Conservation (phyloP, 257 asterid species). For the Solanum arcanum region DNA sequence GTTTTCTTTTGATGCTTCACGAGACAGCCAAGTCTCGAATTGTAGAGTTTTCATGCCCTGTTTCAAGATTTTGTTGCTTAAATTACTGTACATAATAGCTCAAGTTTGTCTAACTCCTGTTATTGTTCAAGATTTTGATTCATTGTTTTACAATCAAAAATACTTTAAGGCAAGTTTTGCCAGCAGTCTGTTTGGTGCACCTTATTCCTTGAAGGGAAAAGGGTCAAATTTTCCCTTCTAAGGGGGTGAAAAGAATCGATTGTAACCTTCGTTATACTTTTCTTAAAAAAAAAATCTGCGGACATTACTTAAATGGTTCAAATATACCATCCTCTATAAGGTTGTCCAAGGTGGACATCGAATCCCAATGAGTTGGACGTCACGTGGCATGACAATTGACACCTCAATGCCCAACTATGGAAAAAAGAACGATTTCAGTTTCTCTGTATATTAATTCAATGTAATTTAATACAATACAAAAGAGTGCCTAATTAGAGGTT, state of each 20-base stretch:
- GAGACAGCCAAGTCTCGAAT: constrained; percentile 10
- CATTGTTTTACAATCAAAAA: neutral
- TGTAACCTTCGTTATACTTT: neutral
- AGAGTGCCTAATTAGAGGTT: neutral
- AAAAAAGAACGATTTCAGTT: neutral
- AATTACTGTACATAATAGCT: neutral
- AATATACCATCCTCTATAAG: neutral
- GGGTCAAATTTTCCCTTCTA: neutral
- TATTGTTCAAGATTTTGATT: neutral
- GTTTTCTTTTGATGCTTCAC: constrained; percentile 21
- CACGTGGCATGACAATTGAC: neutral
- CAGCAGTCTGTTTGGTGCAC: neutral
- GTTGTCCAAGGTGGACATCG: neutral
- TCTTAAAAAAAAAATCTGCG: neutral
- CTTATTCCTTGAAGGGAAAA: neutral
- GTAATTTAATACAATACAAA: neutral
- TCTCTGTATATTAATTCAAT: neutral
- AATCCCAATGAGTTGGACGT: neutral
- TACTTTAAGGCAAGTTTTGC: neutral
- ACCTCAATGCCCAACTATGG: neutral
- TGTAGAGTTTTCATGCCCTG: neutral
- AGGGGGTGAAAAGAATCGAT: too few species aligned
- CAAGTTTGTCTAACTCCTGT: neutral
- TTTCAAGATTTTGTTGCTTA: neutral
- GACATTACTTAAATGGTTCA: neutral